Evolutionary conservation across 2,329 filamentous ascomycete genomes (phyloP), one percentile per base, ranked within the genome.

Genomic region (Thelonectria blattea): DNA sequence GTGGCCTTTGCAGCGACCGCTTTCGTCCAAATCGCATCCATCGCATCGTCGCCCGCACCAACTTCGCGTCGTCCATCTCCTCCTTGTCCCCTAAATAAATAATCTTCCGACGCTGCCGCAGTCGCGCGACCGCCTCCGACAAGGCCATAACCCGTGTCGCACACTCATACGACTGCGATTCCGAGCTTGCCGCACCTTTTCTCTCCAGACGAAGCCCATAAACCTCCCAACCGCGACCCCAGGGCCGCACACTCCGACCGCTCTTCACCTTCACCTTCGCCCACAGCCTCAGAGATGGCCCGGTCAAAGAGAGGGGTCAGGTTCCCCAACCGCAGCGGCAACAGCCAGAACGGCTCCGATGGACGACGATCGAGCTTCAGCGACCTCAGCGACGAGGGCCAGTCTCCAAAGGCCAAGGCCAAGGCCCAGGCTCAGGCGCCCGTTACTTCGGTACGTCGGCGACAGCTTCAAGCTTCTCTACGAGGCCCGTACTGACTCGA

Each of bases 341-440:
- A 70, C 58, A 72, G 72, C 60, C 68, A 73, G 15, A 58, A 62
- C 42, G 65, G 68, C 50, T 67, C 64, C 62, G 82, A 90, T 12
- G 83, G 86, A 52, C 83, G 87, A 68, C 87, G 89, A 69, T 84
- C 85, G 59, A 91, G 88, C 81, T 87, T 91, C 76, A 91, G 89
- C 67, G 89, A 91, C 66, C 82, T 82, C 70, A 90, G 87, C 73
- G 88, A 90, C 70, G 77, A 78, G 62, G 76, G 76, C 18, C 58
- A 60, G 52, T 76, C 75, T 12, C 71, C 75, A 24, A 71, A 30
- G 27, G 22, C 72, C 45, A 69, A 71, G 57, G 63, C 66, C 56
- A 72, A 71, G 53, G 64, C 68, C 14, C 70, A 70, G 49, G 64
- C 67, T 39, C 71, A 78, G 54, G 71, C 68, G 54, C 69, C 75